Percentiles rank a stretch among this genome's conserved stretches.
These are phyloP conservation scores for Jackrogersella multiformis DNA, from an alignment of 495 filamentous ascomycete species.

Conservation along the genomic window DNA sequence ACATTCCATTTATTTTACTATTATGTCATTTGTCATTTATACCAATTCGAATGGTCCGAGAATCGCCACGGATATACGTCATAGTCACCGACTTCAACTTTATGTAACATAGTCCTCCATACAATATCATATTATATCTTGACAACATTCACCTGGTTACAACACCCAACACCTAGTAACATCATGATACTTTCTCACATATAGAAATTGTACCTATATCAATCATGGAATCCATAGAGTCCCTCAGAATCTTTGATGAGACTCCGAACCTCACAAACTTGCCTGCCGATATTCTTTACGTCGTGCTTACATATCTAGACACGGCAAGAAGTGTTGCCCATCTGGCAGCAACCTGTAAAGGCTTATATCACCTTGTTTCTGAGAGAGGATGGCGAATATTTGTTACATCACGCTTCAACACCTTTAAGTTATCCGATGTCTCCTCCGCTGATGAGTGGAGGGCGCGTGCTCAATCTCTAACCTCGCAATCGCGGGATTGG, in stretches of 20 bases:
- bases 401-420: slow-evolving; percentile 50
- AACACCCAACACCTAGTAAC: neutral
- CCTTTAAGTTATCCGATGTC: slow-evolving; percentile 39
- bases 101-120: neutral
- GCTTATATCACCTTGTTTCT: slow-evolving; percentile 42
- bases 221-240: slow-evolving; percentile 9
- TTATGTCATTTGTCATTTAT: too few species aligned
- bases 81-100: slow-evolving; percentile 11
- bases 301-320: slow-evolving; percentile 50
- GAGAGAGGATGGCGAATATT: slow-evolving; percentile 56
- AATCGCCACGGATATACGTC: slow-evolving; percentile 23
- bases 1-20: too few species aligned
- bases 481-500: slow-evolving; percentile 57
- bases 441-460: slow-evolving; percentile 43
- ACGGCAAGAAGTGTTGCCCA: slow-evolving; percentile 50
- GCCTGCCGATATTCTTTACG: slow-evolving; percentile 52
- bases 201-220: neutral
- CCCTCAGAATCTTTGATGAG: slow-evolving; percentile 12
- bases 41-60: too few species aligned
- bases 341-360: slow-evolving; percentile 46
- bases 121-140: neutral
- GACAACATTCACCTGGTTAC: neutral
- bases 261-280: slow-evolving; percentile 38
- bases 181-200: neutral
- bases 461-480: slow-evolving; percentile 50